phyloP scores from a whole-genome alignment of 1,139 yeast species.

The Pichia kudriavzevii region DNA sequence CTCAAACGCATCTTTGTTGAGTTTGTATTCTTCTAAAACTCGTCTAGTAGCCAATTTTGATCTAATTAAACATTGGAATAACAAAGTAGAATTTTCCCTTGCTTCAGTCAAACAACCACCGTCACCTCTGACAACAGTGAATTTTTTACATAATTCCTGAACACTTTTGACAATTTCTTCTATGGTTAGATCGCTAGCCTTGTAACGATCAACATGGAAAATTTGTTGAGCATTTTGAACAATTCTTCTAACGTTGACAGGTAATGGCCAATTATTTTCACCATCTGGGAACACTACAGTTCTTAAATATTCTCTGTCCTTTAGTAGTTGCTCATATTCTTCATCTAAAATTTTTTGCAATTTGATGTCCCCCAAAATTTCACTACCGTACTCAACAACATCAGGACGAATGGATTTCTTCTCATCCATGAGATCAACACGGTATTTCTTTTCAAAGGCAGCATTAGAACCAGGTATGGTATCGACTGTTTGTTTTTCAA shows the following conservation, averaged over 20 bases:
- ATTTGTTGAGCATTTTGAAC: slow-evolving; percentile 96
- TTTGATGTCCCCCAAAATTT: slow-evolving; percentile 82
- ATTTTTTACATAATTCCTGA: slow-evolving; percentile 55
- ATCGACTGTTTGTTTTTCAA: slow-evolving; percentile 94
- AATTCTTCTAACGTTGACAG: slow-evolving; percentile 94
- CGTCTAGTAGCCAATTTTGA: slow-evolving; percentile 89
- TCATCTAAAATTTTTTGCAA: slow-evolving; percentile 74
- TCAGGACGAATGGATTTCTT: slow-evolving; percentile 59
- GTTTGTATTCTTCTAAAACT: slow-evolving; percentile 81
- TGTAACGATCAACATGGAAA: slow-evolving; percentile 85
- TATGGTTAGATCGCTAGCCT: slow-evolving; percentile 83
- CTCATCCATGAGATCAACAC: slow-evolving; percentile 78
- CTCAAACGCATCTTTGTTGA: slow-evolving; percentile 80
- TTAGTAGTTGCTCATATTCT: slow-evolving; percentile 69
- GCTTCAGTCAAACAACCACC: slow-evolving; percentile 73
- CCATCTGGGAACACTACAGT: slow-evolving; percentile 80
- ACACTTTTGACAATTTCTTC: slow-evolving; percentile 74
- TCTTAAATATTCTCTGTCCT: slow-evolving; percentile 77
- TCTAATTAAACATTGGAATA: slow-evolving; percentile 87
- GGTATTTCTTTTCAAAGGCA: slow-evolving; percentile 75
- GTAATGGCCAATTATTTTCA: slow-evolving; percentile 95
- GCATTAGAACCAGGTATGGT: slow-evolving; percentile 90
- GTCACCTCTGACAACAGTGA: slow-evolving; percentile 77
- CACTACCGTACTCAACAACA: slow-evolving; percentile 80
- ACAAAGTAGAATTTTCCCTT: slow-evolving; percentile 82